Evolutionary conservation across 345 rosid genomes (phyloP).

Genomic region (Moricandia arvensis): DNA sequence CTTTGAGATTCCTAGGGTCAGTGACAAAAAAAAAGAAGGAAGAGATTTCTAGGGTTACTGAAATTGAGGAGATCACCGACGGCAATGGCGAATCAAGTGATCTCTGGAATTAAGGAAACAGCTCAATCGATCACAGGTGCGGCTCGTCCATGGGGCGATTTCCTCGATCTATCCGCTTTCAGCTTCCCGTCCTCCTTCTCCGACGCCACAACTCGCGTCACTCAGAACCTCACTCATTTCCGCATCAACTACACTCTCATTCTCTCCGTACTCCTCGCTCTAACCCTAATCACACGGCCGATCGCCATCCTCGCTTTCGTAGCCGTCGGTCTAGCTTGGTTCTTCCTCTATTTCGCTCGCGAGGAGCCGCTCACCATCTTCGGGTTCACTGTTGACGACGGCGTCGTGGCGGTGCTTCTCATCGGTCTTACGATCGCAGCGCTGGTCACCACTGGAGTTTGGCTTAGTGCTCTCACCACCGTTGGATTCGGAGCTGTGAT

Average conservation of each 20-base stretch:
- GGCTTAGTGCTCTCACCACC: slow-evolving; percentile 46
- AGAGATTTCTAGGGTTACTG: slow-evolving; percentile 23
- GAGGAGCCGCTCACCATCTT: slow-evolving; percentile 49
- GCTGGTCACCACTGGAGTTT: slow-evolving; percentile 48
- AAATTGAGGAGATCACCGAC: neutral
- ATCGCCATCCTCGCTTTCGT: slow-evolving; percentile 50
- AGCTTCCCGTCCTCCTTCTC: slow-evolving; percentile 51
- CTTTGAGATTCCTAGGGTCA: too few relatives aligned
- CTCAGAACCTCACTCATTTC: slow-evolving; percentile 66
- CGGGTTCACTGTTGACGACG: slow-evolving; percentile 47
- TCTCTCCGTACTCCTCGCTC: slow-evolving; percentile 42
- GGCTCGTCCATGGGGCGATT: slow-evolving; percentile 56
- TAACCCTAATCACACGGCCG: slow-evolving; percentile 59
- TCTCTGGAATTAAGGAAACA: slow-evolving; percentile 49
- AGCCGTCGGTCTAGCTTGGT: slow-evolving; percentile 54
- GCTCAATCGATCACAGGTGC: slow-evolving; percentile 43
- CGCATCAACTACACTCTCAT: slow-evolving; percentile 51
- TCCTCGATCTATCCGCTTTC: slow-evolving; percentile 50
- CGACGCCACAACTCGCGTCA: slow-evolving; percentile 54
- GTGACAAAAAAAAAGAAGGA: too few relatives aligned
- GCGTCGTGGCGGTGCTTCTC: slow-evolving; percentile 42
- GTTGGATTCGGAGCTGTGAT: slow-evolving; percentile 38
- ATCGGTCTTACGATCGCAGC: slow-evolving; percentile 41
- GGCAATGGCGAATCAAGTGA: slow-evolving; percentile 35
- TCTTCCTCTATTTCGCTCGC: slow-evolving; percentile 66